Evolutionary conservation across 2,329 filamentous ascomycete species (phyloP).

Genomic region (Diaporthe sp.): DNA sequence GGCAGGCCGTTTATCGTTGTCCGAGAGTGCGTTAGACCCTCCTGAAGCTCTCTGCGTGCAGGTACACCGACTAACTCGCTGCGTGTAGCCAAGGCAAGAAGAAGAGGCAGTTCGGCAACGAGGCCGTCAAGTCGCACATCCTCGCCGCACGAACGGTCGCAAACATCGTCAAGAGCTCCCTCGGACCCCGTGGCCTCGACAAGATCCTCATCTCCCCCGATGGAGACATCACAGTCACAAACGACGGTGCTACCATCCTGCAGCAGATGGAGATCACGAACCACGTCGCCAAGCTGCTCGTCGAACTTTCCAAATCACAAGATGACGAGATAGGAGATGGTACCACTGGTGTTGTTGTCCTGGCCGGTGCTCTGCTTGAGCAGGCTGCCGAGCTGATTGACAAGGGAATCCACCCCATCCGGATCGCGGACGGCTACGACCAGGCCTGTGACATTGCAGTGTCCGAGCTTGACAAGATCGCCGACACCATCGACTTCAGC

Average conservation of each 20-base stretch:
- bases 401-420: constrained; percentile 99
- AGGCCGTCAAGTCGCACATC: constrained; percentile 98
- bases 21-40: constrained; percentile 80
- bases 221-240: constrained; percentile 98
- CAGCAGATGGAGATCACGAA: constrained; percentile 99
- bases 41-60: constrained; percentile 14
- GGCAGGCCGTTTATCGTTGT: constrained; percentile 98
- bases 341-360: constrained; percentile 96
- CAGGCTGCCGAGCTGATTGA: constrained; percentile 98
- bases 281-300: constrained; percentile 96
- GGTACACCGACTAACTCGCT: constrained; percentile 42
- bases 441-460: constrained; percentile 97
- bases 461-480: constrained; percentile 91
- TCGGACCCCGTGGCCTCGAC: constrained; percentile 95
- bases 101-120: constrained; percentile 95
- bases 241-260: constrained; percentile 97
- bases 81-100: constrained; percentile 89
- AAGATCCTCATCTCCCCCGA: constrained; percentile 99
- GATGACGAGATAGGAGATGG: constrained; percentile 99
- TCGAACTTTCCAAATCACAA: constrained; percentile 97
- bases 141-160: constrained; percentile 95
- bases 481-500: constrained; percentile 89
- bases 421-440: constrained; percentile 98
- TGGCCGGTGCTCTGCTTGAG: constrained; percentile 94
- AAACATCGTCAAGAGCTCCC: constrained; percentile 96